Percentiles rank a stretch among this genome's conserved stretches.
Conservation (phyloP, 805 yeast species). For the Starmerella kuoi region DNA sequence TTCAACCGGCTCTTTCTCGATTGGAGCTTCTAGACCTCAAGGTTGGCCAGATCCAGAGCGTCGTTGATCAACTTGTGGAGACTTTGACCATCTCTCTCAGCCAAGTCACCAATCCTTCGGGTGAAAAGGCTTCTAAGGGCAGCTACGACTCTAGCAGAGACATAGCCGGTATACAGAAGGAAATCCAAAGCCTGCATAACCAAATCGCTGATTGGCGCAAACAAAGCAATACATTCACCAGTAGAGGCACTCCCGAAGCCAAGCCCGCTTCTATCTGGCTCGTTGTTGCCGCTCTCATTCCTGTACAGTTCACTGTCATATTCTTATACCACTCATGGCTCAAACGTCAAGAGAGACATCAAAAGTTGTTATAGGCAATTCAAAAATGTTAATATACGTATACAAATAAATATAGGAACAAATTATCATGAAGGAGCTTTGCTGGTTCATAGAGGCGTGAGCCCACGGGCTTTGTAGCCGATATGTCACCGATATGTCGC, state of each 20-base stretch:
- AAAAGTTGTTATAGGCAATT: conserved; percentile 13
- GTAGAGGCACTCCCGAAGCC: not conserved
- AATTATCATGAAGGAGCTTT: not conserved
- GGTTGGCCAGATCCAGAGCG: conserved; percentile 11
- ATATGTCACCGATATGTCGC: too few species aligned
- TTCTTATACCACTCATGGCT: conserved; percentile 1
- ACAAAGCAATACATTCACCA: not conserved
- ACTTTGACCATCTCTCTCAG: conserved; percentile 10
- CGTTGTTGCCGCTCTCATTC: conserved; percentile 6
- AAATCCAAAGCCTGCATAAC: conserved; percentile 8
- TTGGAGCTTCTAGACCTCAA: conserved; percentile 10
- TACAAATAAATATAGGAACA: not conserved
- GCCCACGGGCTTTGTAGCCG: too few species aligned
- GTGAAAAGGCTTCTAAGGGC: conserved; percentile 1
- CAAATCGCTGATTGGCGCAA: conserved; percentile 14
- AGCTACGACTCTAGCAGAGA: not conserved
- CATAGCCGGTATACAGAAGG: conserved; percentile 3
- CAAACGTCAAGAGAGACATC: conserved; percentile 9
- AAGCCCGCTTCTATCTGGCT: conserved; percentile 1
- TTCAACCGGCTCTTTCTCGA: conserved; percentile 4
- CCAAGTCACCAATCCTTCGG: conserved; percentile 1
- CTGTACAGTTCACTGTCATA: conserved; percentile 10
- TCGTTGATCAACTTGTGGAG: conserved; percentile 14
- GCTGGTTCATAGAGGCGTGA: too few species aligned
- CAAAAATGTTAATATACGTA: too few species aligned